Percentiles rank a stretch among this genome's conserved stretches.
Evolutionary conservation across 495 filamentous ascomycete genomes (phyloP).

Genomic region (Cercophora newfieldiana): DNA sequence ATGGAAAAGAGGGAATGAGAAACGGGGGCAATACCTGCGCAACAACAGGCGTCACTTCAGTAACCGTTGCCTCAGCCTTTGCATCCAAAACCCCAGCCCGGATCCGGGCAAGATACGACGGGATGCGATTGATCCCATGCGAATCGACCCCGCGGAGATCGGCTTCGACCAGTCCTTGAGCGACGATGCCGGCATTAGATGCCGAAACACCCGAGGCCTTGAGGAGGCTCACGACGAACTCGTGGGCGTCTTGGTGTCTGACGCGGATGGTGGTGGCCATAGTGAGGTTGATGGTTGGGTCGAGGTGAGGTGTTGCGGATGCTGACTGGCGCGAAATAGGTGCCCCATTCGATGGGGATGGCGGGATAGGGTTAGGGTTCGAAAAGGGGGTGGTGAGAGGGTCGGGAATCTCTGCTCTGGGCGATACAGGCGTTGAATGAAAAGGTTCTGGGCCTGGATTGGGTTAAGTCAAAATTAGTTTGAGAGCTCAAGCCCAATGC

Average conservation of each 20-base stretch:
- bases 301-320: too few relatives aligned
- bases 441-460: too few relatives aligned
- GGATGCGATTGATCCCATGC: slow-evolving; percentile 74
- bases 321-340: too few relatives aligned
- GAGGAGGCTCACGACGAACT: slow-evolving; percentile 45
- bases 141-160: slow-evolving; percentile 78
- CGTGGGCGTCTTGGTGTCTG: slow-evolving; percentile 21
- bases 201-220: slow-evolving; percentile 57
- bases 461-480: too few relatives aligned
- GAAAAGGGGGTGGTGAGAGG: too few relatives aligned
- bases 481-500: too few relatives aligned
- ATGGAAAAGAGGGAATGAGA: background rate
- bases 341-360: too few relatives aligned
- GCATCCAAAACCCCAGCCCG: slow-evolving; percentile 64
- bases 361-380: too few relatives aligned
- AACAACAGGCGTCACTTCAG: slow-evolving; percentile 64
- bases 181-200: slow-evolving; percentile 58
- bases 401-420: too few relatives aligned
- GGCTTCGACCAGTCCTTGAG: slow-evolving; percentile 64
- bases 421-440: too few relatives aligned
- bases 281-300: background rate
- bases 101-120: slow-evolving; percentile 70
- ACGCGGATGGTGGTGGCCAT: slow-evolving; percentile 11
- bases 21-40: slow-evolving; percentile 34
- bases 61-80: slow-evolving; percentile 54